A percentile compares a stretch with the other conserved stretches of the same genome.
phyloP scores from a whole-genome alignment of 2,329 filamentous ascomycete genomes.

The Neurospora crassa region DNA sequence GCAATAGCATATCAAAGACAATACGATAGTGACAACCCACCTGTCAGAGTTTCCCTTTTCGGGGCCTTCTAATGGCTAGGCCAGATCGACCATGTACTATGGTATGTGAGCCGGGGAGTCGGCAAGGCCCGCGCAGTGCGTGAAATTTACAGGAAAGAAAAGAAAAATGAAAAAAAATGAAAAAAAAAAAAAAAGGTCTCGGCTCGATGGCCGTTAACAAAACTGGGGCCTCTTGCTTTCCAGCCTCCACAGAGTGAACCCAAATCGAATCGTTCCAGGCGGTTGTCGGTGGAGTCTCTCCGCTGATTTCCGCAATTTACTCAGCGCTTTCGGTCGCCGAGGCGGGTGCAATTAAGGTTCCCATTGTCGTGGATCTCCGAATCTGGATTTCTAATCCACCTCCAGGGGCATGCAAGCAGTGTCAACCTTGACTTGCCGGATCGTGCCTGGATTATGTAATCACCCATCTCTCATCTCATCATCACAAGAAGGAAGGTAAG shows the following conservation, averaged over 20 bases:
- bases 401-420: not conserved
- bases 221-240: not conserved
- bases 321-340: not conserved
- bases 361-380: not conserved
- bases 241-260: not conserved
- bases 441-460: not conserved
- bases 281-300: not conserved
- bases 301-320: not conserved
- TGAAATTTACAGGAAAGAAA: not conserved
- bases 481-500: not conserved
- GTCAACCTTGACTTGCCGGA: not conserved
- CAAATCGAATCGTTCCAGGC: not conserved
- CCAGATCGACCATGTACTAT: not conserved
- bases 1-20: not conserved
- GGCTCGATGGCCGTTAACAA: not conserved
- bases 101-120: not conserved
- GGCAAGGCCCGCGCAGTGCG: not conserved
- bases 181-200: not conserved
- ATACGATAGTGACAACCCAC: not conserved
- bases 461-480: not conserved
- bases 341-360: not conserved
- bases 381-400: not conserved
- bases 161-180: too few relatives aligned
- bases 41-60: not conserved
- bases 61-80: not conserved